phyloP scores from a whole-genome alignment of 2,329 filamentous ascomycete genomes.

The Botrytis byssoidea region DNA sequence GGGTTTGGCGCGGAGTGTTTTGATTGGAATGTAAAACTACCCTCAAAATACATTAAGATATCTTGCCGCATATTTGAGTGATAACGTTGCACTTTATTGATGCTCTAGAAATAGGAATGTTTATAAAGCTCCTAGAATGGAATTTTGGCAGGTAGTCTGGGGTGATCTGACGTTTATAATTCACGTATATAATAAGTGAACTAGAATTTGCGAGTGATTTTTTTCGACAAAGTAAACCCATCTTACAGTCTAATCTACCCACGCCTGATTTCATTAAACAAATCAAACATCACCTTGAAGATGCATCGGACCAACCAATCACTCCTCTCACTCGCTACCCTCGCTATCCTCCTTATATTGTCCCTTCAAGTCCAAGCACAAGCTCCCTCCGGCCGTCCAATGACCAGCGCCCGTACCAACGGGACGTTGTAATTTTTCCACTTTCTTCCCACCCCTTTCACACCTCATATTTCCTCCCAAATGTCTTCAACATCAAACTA shows the following conservation, averaged over 20 bases:
- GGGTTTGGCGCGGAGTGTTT: not conserved
- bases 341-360: slow-evolving; percentile 5
- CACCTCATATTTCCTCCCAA: too few species aligned
- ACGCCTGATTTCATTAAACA: not conserved
- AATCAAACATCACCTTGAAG: not conserved
- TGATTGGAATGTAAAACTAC: not conserved
- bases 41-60: not conserved
- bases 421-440: slow-evolving; percentile 7
- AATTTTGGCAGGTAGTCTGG: slow-evolving; percentile 7
- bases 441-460: too few species aligned
- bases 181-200: not conserved
- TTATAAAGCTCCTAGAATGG: not conserved
- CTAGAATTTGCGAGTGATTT: not conserved
- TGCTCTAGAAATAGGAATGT: not conserved
- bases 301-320: not conserved
- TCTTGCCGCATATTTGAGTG: slow-evolving; percentile 9
- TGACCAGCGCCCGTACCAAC: not conserved
- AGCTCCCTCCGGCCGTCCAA: not conserved
- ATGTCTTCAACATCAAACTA: not conserved
- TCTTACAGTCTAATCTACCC: not conserved
- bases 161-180: not conserved
- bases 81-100: not conserved
- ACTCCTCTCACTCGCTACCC: not conserved
- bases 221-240: not conserved
- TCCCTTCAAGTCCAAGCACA: slow-evolving; percentile 10